These are phyloP conservation scores for Saccharomyces hybrid DNA, from an alignment of 1,139 yeast species.

Conservation along the genomic window DNA sequence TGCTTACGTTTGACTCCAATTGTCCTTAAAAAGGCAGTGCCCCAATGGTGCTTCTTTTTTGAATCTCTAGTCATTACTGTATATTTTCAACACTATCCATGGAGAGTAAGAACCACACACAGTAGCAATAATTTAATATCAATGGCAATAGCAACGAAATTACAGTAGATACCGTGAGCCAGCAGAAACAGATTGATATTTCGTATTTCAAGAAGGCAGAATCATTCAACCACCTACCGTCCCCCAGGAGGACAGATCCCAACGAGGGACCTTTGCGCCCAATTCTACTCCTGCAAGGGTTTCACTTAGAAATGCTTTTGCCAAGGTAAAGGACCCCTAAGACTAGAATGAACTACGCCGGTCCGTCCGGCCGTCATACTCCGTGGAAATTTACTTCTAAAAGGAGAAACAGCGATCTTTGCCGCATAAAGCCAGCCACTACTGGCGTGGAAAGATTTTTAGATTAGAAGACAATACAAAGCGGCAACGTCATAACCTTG, in stretches of 20 bases:
- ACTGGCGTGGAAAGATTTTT: too few relatives aligned
- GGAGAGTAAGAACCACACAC: background rate
- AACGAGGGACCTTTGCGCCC: background rate
- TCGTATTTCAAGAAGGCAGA: background rate
- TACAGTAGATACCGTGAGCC: background rate
- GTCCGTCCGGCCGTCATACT: background rate
- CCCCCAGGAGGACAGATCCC: background rate
- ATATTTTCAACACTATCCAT: background rate
- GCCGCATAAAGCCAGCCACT: background rate
- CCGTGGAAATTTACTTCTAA: background rate
- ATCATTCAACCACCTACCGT: background rate
- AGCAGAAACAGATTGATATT: background rate
- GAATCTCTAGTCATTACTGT: background rate
- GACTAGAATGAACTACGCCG: background rate
- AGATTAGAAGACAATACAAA: background rate
- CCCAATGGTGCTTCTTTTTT: background rate
- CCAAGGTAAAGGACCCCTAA: background rate
- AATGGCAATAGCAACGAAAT: background rate
- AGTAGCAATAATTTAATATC: background rate
- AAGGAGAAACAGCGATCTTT: background rate
- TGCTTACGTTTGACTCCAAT: background rate
- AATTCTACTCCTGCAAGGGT: background rate
- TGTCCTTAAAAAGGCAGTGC: background rate
- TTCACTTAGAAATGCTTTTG: background rate
- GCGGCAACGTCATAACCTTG: background rate